Evolutionary conservation across 768 basidiomycete genomes (phyloP), one percentile per base, ranked within the genome.

Genomic region (Phaeotremella fagi): DNA sequence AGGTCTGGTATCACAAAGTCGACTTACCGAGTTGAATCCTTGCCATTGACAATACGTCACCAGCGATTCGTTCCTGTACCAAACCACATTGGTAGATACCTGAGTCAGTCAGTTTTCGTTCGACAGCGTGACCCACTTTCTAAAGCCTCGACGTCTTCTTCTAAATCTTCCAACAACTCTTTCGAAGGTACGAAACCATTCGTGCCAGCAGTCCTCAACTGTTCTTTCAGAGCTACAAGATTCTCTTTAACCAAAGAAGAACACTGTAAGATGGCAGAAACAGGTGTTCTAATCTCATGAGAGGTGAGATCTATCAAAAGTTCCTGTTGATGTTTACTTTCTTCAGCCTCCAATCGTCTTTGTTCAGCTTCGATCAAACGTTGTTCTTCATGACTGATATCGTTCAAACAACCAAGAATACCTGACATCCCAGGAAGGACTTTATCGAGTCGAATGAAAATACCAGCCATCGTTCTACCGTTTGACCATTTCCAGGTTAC

Each of bases 211-310:
- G 37, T 18, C 38, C 55, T 55, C 24, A 73, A 50, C 23, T 61
- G 60, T 16, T 67, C 65, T 23, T 57, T 50, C 6, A 71, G 48
- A 16, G 66, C 46, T 6, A 57, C 45, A 35, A 71, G 29, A 38
- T 69, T 71, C 48, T 70, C 69, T 56, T 66, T 69, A 31, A 69
- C 66, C 16, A 71, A 45, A 31, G 59, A 59, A 1, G 70, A 69
- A 35, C 70, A 71, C 44, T 76, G 75, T 1, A 76, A 52, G 24
- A 76, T 73, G 2, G 74, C 75, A 2, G 64, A 68, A 31, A 76
- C 68, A 1, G 72, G 70, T 31, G 69, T 73, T 16, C 73, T 50
- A 35, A 76, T 69, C 58, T 74, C 73, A 56, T 75, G 73, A 25
- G 61, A 66, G 22, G 73, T 74, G 4, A 74, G 49, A 44, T 76